Evolutionary conservation across 2,329 filamentous ascomycete species (phyloP).

Genomic region (Orbilia javanica): DNA sequence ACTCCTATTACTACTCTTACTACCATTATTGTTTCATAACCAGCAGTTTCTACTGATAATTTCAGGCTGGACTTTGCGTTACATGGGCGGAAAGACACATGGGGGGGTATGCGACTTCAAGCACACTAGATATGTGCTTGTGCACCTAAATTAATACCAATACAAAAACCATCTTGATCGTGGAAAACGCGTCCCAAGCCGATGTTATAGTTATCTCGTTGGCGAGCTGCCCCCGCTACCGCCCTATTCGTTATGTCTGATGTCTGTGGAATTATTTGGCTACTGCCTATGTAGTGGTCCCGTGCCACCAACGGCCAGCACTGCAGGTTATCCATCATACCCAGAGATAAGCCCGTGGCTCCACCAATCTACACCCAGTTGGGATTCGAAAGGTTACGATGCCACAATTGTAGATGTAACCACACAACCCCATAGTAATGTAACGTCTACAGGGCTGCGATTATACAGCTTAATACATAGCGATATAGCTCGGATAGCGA

Average conservation of each 20-base stretch:
- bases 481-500: neutral
- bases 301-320: constrained; percentile 38
- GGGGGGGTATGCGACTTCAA: neutral
- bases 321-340: neutral
- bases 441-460: neutral
- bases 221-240: neutral
- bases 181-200: neutral
- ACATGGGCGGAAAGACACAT: neutral
- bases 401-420: constrained; percentile 22
- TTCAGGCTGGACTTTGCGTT: neutral
- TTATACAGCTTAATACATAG: neutral
- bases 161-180: neutral
- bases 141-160: neutral
- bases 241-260: neutral
- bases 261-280: neutral
- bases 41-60: neutral
- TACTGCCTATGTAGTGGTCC: neutral
- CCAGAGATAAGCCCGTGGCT: neutral
- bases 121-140: neutral
- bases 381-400: neutral
- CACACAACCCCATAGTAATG: neutral
- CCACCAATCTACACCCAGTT: neutral
- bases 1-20: neutral
- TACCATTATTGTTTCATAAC: constrained; percentile 1
- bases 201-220: neutral